Conservation (phyloP, 2,329 filamentous ascomycete genomes). For the Metarhizium sp. region DNA sequence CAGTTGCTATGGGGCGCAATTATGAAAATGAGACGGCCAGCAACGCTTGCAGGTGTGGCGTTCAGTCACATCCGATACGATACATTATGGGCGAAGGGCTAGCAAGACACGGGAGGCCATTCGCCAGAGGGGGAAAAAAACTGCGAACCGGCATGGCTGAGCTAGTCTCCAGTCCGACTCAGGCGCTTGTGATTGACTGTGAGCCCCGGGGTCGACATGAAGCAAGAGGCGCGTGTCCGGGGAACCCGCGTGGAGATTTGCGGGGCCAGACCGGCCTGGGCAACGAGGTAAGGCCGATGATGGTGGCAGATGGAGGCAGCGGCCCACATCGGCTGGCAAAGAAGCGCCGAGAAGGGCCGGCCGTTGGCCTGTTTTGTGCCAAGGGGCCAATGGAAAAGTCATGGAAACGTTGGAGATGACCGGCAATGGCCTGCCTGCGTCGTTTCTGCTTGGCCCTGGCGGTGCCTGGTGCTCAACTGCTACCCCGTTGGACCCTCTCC, state of each 20-base stretch:
- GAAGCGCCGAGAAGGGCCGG: conserved; percentile 29
- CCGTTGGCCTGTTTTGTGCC: background rate
- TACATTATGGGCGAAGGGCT: background rate
- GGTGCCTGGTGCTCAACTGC: background rate
- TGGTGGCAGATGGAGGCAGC: conserved; percentile 4
- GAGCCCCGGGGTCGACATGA: background rate
- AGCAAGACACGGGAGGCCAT: background rate
- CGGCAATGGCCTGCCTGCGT: background rate
- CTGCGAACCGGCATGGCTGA: background rate
- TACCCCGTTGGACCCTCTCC: background rate
- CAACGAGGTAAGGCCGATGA: conserved; percentile 24
- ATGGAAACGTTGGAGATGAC: background rate
- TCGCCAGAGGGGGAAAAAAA: background rate
- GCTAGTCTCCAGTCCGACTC: background rate
- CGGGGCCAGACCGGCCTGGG: conserved; percentile 11
- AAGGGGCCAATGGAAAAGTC: no score
- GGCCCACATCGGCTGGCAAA: conserved; percentile 11
- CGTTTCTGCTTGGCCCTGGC: no score
- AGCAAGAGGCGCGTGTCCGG: conserved; percentile 15
- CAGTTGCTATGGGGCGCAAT: conserved; percentile 1
- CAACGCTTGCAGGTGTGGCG: conserved; percentile 2
- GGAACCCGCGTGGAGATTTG: conserved; percentile 15
- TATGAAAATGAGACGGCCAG: background rate
- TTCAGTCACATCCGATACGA: background rate
- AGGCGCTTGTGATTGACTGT: background rate